These are phyloP conservation scores for Dalbergia oliveri DNA, from an alignment of 306 rosid species.

Conservation along the genomic window DNA sequence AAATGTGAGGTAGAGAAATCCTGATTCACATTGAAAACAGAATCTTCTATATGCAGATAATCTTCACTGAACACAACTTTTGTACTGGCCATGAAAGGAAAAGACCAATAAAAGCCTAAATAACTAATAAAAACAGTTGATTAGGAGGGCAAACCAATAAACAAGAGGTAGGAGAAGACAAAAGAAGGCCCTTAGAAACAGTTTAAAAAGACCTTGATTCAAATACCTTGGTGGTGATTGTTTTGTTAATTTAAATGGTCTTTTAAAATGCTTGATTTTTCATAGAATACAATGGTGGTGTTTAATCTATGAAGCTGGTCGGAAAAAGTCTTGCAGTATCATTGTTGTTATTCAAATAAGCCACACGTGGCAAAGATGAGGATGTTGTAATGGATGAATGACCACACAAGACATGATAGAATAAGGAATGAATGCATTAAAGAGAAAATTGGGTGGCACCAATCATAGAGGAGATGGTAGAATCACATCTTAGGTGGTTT, in stretches of 20 bases:
- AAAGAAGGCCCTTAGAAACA: neutral
- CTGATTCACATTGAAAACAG: neutral
- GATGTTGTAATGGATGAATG: too few relatives aligned
- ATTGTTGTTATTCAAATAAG: neutral
- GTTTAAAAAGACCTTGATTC: neutral
- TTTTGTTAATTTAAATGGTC: neutral
- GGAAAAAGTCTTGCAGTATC: neutral
- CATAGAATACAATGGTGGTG: neutral
- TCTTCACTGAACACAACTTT: constrained; percentile 8
- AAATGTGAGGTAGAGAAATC: neutral
- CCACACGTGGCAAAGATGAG: too few relatives aligned
- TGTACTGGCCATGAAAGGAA: neutral
- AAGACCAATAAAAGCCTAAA: constrained; percentile 16
- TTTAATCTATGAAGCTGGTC: constrained; percentile 8
- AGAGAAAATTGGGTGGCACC: too few relatives aligned
- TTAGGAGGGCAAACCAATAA: constrained; percentile 1
- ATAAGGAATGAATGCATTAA: too few relatives aligned
- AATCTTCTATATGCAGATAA: constrained; percentile 20
- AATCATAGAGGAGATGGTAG: too few relatives aligned
- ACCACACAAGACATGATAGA: too few relatives aligned
- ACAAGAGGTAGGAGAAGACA: neutral
- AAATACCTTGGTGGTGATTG: neutral
- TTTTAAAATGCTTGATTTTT: neutral
- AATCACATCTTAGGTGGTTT: too few relatives aligned
- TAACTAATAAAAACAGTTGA: constrained; percentile 13